Base-by-base conservation (phyloP, 2,329 filamentous ascomycete species). In the Stagonosporopsis tanaceti region DNA sequence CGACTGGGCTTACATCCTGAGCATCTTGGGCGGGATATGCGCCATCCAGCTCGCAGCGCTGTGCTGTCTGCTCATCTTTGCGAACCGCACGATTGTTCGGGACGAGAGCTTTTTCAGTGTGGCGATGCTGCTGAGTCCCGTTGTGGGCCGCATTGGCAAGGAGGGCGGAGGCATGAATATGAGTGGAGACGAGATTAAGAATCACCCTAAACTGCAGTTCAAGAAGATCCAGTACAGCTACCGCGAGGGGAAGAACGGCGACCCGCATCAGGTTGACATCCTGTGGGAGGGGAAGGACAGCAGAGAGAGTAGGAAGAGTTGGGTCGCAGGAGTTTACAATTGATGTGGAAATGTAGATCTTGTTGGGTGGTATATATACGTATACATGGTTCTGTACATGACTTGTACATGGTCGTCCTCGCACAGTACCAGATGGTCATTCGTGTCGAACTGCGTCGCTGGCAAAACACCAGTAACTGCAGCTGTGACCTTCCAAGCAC, bases 161-260 rank as follows among this genome's bases (percentile, higher is more conserved):
- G 62, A 62, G 24, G 67, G 66, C 12, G 47, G 50, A 15, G 46
- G 56, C 8, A 70, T 69, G 66, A 71, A 69, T 45, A 50, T 71
- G 64, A 65, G 47, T 34, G 69, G 67, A 4, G 64, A 69, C 4
- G 70, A 73, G 41, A 70, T 73, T 28, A 72, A 71, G 44, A 54
- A 60, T 5, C 67, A 71, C 47, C 61, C 57, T 8, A 69, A 65
- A 47, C 51, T 72, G 30, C 37, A 50, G 51, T 68, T 61, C 53
- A 67, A 67, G 61, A 67, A 60, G 58, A 69, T 72, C 24, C 51
- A 64, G 27, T 72, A 72, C 45, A 67, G 66, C 53, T 72, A 72
- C 44, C 57, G 62, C 8, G 66, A 72, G 24, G 67, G 64, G 2
- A 57, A 62, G 35, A 45, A 65, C 15, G 68, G 67, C 2, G 63